Evolutionary conservation across 2,329 filamentous ascomycete genomes (phyloP).

Genomic region (Rutstroemia sp.): DNA sequence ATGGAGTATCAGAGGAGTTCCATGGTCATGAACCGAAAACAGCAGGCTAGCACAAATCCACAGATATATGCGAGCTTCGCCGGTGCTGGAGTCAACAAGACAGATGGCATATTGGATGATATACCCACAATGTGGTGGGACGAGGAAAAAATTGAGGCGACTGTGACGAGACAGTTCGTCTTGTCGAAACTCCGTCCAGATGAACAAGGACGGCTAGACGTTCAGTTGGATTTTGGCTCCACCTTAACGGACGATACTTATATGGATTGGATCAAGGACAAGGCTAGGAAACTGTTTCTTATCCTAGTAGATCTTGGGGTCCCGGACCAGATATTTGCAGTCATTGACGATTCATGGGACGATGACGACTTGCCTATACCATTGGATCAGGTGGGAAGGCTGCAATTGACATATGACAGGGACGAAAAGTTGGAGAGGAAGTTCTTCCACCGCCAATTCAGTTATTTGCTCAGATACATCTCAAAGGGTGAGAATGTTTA

Average conservation of each 20-base stretch:
- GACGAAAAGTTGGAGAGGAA: slow-evolving; percentile 58
- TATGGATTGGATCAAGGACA: slow-evolving; percentile 68
- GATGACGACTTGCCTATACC: slow-evolving; percentile 67
- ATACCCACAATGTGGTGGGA: slow-evolving; percentile 58
- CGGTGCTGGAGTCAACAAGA: slow-evolving; percentile 16
- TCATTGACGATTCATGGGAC: slow-evolving; percentile 71
- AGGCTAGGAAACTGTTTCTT: slow-evolving; percentile 63
- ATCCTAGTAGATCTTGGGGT: slow-evolving; percentile 63
- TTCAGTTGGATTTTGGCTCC: slow-evolving; percentile 58
- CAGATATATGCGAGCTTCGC: slow-evolving; percentile 28
- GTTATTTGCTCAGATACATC: slow-evolving; percentile 60
- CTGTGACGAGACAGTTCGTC: slow-evolving; percentile 62
- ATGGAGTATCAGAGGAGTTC: slow-evolving; percentile 28
- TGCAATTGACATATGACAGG: slow-evolving; percentile 50
- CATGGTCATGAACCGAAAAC: slow-evolving; percentile 17
- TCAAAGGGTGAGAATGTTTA: slow-evolving; percentile 52
- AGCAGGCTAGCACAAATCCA: slow-evolving; percentile 13
- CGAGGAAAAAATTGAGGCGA: slow-evolving; percentile 58
- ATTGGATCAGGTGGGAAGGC: slow-evolving; percentile 55
- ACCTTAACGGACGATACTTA: slow-evolving; percentile 65
- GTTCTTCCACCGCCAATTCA: slow-evolving; percentile 65
- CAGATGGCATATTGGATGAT: slow-evolving; percentile 25
- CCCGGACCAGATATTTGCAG: slow-evolving; percentile 65
- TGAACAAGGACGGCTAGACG: slow-evolving; percentile 55
- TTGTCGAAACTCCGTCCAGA: slow-evolving; percentile 54